These are phyloP conservation scores for Oryza glumipatula DNA, from an alignment of 176 grass and related monocot species.

Conservation along the genomic window DNA sequence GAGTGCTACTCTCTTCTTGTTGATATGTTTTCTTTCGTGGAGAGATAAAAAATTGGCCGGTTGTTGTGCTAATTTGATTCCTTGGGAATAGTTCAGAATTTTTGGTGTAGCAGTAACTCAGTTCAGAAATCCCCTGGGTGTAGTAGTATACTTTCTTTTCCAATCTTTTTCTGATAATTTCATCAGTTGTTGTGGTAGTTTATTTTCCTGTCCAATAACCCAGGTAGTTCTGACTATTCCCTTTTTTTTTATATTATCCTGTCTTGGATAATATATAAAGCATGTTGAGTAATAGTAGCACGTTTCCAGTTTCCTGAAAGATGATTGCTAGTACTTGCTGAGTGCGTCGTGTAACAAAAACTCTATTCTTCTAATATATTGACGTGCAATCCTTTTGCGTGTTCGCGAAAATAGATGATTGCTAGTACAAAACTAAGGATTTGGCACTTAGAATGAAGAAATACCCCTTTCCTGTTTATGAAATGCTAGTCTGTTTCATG, in stretches of 20 bases:
- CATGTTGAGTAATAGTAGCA: conserved; percentile 1
- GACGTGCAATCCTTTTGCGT: no score
- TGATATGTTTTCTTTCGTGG: neutral
- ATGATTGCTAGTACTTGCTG: neutral
- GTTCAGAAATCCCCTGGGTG: no score
- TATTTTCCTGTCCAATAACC: neutral
- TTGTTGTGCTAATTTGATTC: neutral
- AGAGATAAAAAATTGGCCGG: neutral
- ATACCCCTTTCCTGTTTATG: neutral
- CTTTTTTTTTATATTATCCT: neutral
- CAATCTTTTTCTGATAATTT: neutral
- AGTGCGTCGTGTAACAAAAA: no score
- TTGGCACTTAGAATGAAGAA: neutral
- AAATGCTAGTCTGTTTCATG: neutral
- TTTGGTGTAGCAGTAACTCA: no score
- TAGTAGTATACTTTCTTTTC: neutral
- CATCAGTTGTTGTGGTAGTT: neutral
- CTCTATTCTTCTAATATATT: no score
- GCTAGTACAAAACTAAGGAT: no score
- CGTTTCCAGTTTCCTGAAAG: neutral
- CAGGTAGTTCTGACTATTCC: neutral
- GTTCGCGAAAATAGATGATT: neutral
- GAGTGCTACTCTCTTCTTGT: neutral
- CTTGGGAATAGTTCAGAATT: neutral
- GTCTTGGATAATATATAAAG: neutral